These are phyloP conservation scores for Naumovozyma dairenensis DNA, from an alignment of 805 yeast genomes.

Conservation along the genomic window DNA sequence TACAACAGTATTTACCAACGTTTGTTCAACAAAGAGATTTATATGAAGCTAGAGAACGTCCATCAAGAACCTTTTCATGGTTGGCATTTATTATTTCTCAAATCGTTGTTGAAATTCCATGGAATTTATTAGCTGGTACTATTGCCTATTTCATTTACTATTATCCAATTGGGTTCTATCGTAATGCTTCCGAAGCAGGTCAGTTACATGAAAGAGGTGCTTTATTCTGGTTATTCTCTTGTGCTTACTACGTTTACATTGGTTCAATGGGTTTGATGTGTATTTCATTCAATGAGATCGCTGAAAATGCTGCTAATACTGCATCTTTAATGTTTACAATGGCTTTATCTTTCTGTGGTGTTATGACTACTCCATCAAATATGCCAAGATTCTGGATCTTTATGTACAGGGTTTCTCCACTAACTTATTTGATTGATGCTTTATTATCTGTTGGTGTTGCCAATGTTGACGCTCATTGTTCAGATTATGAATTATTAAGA, in stretches of 20 bases:
- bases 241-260: slow-evolving; percentile 43
- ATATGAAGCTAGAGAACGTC: slow-evolving; percentile 66
- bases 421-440: slow-evolving; percentile 54
- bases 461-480: slow-evolving; percentile 38
- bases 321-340: slow-evolving; percentile 49
- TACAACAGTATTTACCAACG: slow-evolving; percentile 55
- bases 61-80: slow-evolving; percentile 66
- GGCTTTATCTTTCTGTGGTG: slow-evolving; percentile 71
- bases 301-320: slow-evolving; percentile 56
- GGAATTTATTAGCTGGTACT: slow-evolving; percentile 53
- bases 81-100: slow-evolving; percentile 50
- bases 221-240: slow-evolving; percentile 37
- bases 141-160: slow-evolving; percentile 54
- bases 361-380: slow-evolving; percentile 44
- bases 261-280: slow-evolving; percentile 50
- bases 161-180: slow-evolving; percentile 61
- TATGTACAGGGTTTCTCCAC: slow-evolving; percentile 66
- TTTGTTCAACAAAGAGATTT: slow-evolving; percentile 53
- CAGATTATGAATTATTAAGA: slow-evolving; percentile 36
- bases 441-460: slow-evolving; percentile 48
- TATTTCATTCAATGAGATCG: slow-evolving; percentile 49
- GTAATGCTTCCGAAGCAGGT: slow-evolving; percentile 47
- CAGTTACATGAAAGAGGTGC: slow-evolving; percentile 46
- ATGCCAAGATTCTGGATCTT: slow-evolving; percentile 74
- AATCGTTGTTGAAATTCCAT: slow-evolving; percentile 56